Percentiles rank a stretch among this genome's conserved stretches.
phyloP scores from a whole-genome alignment of 768 basidiomycete genomes.

The Leccinum variicolor region DNA sequence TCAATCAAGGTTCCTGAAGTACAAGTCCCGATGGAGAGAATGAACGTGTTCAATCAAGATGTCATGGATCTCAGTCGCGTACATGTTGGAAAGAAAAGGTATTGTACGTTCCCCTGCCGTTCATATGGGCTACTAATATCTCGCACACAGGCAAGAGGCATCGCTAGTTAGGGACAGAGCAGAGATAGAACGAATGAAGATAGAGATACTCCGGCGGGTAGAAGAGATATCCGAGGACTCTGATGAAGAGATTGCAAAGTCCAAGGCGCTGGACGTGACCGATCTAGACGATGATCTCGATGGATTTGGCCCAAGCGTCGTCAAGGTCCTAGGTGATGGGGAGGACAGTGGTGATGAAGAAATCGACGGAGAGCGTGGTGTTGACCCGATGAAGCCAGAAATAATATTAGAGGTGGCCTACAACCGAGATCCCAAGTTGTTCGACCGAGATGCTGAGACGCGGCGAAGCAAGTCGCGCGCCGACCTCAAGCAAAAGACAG shows the following conservation, averaged over 20 bases:
- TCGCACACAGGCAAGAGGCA: constrained; percentile 38
- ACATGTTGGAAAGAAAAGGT: constrained; percentile 66
- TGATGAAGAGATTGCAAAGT: constrained; percentile 48
- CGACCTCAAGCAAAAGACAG: constrained; percentile 67
- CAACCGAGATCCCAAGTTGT: constrained; percentile 67
- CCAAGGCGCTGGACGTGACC: constrained; percentile 23
- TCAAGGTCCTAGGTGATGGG: constrained; percentile 60
- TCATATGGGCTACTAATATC: constrained; percentile 5
- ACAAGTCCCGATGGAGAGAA: constrained; percentile 41
- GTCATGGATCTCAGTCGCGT: constrained; percentile 60
- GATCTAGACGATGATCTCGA: constrained; percentile 57
- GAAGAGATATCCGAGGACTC: constrained; percentile 63
- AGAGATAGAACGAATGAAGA: constrained; percentile 74
- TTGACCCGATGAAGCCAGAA: constrained; percentile 41
- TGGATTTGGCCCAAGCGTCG: constrained; percentile 35
- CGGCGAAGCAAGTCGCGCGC: constrained; percentile 63
- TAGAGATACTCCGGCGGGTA: constrained; percentile 73
- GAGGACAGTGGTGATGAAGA: constrained; percentile 42
- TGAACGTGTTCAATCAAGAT: constrained; percentile 77
- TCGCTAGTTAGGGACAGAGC: constrained; percentile 51
- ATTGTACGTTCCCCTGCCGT: constrained; percentile 14
- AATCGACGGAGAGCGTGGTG: constrained; percentile 25
- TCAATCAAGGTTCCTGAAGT: background rate
- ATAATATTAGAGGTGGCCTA: constrained; percentile 76
- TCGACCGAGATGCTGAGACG: constrained; percentile 73